Conservation (phyloP, 2,329 filamentous ascomycete genomes). For the Penicillium digitatum region DNA sequence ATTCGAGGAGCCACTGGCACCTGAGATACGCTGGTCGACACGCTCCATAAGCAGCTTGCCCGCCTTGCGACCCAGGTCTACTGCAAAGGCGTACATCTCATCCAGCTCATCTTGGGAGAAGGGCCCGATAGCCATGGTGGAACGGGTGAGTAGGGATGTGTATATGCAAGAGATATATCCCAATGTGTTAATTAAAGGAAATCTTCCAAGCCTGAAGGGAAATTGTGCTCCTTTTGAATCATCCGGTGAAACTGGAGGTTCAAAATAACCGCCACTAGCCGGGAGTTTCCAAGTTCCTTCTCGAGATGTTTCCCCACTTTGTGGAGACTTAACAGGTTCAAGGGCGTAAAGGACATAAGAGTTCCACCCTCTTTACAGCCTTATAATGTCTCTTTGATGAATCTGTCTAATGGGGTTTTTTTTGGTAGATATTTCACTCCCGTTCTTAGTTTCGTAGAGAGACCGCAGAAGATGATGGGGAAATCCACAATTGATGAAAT, state of each 20-base stretch:
- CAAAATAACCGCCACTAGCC: slow-evolving; percentile 1
- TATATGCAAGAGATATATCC: background rate
- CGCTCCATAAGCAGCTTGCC: slow-evolving; percentile 64
- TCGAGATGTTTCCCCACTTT: background rate
- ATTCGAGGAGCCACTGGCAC: slow-evolving; percentile 29
- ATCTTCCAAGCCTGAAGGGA: background rate
- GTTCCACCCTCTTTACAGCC: no score
- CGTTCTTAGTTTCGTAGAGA: no score
- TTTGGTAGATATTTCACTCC: no score
- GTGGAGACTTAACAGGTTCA: background rate
- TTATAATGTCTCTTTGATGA: no score
- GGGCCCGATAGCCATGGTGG: slow-evolving; percentile 20
- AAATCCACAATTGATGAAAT: no score
- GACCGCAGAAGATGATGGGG: no score
- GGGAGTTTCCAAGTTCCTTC: background rate
- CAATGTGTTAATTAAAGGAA: background rate
- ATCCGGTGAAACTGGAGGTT: slow-evolving; percentile 1
- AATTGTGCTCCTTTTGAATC: background rate
- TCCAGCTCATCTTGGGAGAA: slow-evolving; percentile 49
- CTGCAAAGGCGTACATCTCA: slow-evolving; percentile 66
- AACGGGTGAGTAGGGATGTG: background rate
- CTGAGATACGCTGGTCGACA: slow-evolving; percentile 53
- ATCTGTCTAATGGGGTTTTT: no score
- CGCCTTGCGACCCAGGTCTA: slow-evolving; percentile 66
- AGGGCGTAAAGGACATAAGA: no score